Evolutionary conservation across 2,329 filamentous ascomycete species (phyloP).

Genomic region (Ceratocystis variospora): DNA sequence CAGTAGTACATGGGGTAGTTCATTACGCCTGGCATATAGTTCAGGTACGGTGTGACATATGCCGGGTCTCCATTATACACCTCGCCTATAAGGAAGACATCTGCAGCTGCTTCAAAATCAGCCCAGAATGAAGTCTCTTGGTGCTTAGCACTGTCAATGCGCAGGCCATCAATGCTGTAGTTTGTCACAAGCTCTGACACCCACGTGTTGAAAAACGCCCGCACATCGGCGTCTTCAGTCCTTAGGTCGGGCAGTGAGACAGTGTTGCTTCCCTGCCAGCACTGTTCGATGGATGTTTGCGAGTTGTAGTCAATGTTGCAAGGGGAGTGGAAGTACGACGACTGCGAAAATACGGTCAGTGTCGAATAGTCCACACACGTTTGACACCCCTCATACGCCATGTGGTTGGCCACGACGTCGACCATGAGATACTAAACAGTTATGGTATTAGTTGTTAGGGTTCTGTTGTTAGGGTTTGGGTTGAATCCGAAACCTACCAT

Average conservation of each 20-base stretch:
- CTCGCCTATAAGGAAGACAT: conserved; percentile 52
- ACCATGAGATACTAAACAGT: conserved; percentile 37
- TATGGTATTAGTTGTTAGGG: not conserved
- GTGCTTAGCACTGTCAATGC: conserved; percentile 55
- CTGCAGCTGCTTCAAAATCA: conserved; percentile 41
- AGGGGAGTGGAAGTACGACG: conserved; percentile 41
- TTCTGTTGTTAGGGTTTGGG: not conserved
- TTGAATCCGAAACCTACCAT: conserved; percentile 29
- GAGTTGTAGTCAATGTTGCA: conserved; percentile 40
- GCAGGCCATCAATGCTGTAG: conserved; percentile 52
- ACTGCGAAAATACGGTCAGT: conserved; percentile 41
- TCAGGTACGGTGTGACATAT: conserved; percentile 43
- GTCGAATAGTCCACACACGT: conserved; percentile 38
- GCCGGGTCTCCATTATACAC: conserved; percentile 40
- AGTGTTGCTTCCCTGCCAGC: conserved; percentile 38
- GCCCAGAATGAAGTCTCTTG: conserved; percentile 42
- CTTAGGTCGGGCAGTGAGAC: conserved; percentile 52
- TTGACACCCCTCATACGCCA: conserved; percentile 33
- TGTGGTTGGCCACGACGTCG: conserved; percentile 40
- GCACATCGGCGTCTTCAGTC: conserved; percentile 55
- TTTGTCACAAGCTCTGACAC: conserved; percentile 58
- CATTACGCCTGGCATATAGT: conserved; percentile 37
- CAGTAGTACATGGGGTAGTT: conserved; percentile 26
- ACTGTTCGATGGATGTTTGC: conserved; percentile 29
- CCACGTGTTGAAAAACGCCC: conserved; percentile 52